These are phyloP conservation scores for Vigna trinervia DNA, from an alignment of 306 rosid species.

Conservation along the genomic window DNA sequence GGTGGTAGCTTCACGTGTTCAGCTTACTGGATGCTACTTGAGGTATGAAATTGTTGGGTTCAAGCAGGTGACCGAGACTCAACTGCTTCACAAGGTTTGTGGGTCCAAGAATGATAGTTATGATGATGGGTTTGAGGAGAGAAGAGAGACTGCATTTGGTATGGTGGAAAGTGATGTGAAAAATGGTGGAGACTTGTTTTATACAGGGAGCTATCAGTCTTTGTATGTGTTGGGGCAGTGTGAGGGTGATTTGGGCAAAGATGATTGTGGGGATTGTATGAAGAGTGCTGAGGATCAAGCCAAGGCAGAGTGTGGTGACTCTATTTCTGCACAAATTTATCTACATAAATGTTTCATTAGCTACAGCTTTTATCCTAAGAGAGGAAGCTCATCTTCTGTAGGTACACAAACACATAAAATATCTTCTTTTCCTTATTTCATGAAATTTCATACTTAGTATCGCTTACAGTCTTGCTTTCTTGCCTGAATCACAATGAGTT, in stretches of 20 bases:
- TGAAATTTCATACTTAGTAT: not conserved
- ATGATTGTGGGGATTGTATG: conserved; percentile 75
- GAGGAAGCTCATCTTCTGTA: conserved; percentile 56
- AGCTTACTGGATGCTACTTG: conserved; percentile 67
- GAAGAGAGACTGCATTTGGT: conserved; percentile 62
- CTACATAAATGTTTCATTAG: conserved; percentile 71
- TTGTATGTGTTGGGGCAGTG: conserved; percentile 80
- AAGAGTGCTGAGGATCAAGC: conserved; percentile 63
- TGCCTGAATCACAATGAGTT: not conserved
- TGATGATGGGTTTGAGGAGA: conserved; percentile 59
- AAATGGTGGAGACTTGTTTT: conserved; percentile 59
- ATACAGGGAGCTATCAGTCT: conserved; percentile 63
- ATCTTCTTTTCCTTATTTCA: not conserved
- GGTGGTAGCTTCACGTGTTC: conserved; percentile 64
- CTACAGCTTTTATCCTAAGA: conserved; percentile 67
- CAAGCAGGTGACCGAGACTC: conserved; percentile 60
- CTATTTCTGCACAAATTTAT: conserved; percentile 69
- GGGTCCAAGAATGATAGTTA: conserved; percentile 49
- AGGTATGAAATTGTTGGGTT: conserved; percentile 70
- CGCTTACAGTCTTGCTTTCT: not conserved
- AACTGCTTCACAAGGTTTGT: conserved; percentile 63
- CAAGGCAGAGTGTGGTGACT: conserved; percentile 56
- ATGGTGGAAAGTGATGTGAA: conserved; percentile 62
- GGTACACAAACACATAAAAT: conserved; percentile 45
- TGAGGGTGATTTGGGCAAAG: conserved; percentile 65